A percentile compares a stretch with the other conserved stretches of the same genome.
These are phyloP conservation scores for Cordyceps cateniannulata DNA, from an alignment of 2,329 filamentous ascomycete genomes.

Conservation along the genomic window DNA sequence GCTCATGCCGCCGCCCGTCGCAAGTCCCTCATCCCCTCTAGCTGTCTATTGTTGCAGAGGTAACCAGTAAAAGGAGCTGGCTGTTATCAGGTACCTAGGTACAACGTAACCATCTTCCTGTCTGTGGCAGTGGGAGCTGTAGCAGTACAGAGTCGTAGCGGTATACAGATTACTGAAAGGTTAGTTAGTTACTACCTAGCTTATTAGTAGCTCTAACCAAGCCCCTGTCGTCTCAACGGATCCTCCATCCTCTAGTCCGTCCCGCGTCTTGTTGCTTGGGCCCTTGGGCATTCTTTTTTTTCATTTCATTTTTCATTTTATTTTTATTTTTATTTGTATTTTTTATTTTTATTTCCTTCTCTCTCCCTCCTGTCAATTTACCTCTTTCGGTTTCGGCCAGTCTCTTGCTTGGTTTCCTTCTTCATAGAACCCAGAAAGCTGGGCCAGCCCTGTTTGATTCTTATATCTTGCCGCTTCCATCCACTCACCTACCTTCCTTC, in stretches of 20 bases:
- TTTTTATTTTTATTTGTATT: neutral
- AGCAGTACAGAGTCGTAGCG: neutral
- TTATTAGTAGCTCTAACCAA: neutral
- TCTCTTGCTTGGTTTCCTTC: neutral
- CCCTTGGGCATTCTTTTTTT: neutral
- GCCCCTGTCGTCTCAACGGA: constrained; percentile 6
- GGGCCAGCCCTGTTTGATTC: constrained; percentile 8
- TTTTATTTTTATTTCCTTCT: neutral
- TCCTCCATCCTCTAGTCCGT: constrained; percentile 5
- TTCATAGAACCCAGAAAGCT: neutral
- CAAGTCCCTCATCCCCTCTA: constrained; percentile 14
- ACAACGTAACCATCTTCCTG: neutral
- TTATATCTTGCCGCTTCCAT: constrained; percentile 13
- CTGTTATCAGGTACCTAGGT: too few relatives aligned
- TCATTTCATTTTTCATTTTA: neutral
- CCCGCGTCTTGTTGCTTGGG: constrained; percentile 8
- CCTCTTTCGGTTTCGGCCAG: neutral
- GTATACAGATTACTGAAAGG: neutral
- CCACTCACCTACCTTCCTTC: neutral
- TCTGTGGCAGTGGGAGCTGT: neutral
- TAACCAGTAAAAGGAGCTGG: too few relatives aligned
- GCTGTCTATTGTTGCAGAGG: neutral
- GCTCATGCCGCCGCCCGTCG: constrained; percentile 29
- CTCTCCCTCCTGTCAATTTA: neutral
- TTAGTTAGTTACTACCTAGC: neutral